phyloP scores from a whole-genome alignment of 2,329 filamentous ascomycete genomes.

The Pseudogymnoascus sp. region DNA sequence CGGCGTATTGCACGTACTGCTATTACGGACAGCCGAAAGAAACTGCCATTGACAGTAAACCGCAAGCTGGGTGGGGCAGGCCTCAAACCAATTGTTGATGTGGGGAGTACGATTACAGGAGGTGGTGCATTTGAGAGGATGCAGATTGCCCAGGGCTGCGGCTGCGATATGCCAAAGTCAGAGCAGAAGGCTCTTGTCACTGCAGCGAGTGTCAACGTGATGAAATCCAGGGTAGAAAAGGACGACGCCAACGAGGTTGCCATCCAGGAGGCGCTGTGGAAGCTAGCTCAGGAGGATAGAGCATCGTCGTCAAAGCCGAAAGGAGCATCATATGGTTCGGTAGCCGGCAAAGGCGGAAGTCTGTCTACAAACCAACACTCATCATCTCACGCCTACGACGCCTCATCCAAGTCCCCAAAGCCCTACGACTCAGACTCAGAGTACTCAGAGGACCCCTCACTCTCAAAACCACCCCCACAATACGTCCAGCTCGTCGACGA shows the following conservation, averaged over 20 bases:
- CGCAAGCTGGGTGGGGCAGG: slow-evolving; percentile 62
- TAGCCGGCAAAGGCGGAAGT: slow-evolving; percentile 16
- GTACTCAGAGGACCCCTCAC: not conserved
- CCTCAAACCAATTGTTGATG: slow-evolving; percentile 24
- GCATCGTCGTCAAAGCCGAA: slow-evolving; percentile 38
- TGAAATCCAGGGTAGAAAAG: slow-evolving; percentile 76
- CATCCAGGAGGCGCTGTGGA: slow-evolving; percentile 78
- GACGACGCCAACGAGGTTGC: slow-evolving; percentile 83
- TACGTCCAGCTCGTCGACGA: slow-evolving; percentile 30
- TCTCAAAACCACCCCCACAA: slow-evolving; percentile 21
- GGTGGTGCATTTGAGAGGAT: slow-evolving; percentile 57
- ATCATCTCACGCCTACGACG: not conserved
- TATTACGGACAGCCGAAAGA: slow-evolving; percentile 59
- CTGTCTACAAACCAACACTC: not conserved
- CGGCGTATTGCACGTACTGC: slow-evolving; percentile 65
- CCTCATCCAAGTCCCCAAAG: slow-evolving; percentile 31
- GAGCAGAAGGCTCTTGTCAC: slow-evolving; percentile 59
- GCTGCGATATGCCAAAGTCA: slow-evolving; percentile 55
- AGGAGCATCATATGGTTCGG: slow-evolving; percentile 40
- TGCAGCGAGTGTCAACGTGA: slow-evolving; percentile 61
- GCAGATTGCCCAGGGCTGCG: slow-evolving; percentile 70
- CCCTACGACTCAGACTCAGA: slow-evolving; percentile 3
- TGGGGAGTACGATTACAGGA: slow-evolving; percentile 30
- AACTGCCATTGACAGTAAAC: slow-evolving; percentile 53
- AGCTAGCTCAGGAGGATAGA: slow-evolving; percentile 77